Evolutionary conservation across 169 alveolate species (phyloP).

Genomic region (Plasmodium yoelii): DNA sequence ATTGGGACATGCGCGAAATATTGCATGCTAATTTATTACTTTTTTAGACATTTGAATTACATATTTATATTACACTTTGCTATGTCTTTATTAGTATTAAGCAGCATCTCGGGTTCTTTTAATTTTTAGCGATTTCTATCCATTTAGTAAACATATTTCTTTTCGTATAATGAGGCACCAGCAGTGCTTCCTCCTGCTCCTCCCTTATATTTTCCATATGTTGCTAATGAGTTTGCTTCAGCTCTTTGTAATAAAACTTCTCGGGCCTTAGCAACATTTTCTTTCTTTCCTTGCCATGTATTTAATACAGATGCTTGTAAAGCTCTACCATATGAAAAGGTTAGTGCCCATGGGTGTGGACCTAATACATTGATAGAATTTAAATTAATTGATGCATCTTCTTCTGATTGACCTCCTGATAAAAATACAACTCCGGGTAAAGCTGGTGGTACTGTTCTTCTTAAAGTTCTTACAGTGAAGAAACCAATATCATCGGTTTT

Average conservation of each 20-base stretch:
- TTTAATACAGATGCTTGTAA: conserved; percentile 95
- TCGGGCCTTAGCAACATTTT: conserved; percentile 96
- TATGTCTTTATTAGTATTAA: too few species aligned
- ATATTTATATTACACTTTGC: not conserved
- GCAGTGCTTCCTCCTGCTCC: conserved; percentile 84
- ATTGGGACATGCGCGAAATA: too few species aligned
- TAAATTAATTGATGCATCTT: conserved; percentile 96
- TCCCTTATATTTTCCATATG: conserved; percentile 77
- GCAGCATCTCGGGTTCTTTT: too few species aligned
- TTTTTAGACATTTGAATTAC: not conserved
- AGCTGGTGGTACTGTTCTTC: conserved; percentile 97
- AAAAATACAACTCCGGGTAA: conserved; percentile 97
- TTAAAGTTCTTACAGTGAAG: conserved; percentile 94
- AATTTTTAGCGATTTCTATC: not conserved
- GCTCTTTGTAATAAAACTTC: conserved; percentile 95
- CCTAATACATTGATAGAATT: conserved; percentile 95
- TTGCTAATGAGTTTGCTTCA: conserved; percentile 97
- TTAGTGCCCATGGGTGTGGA: conserved; percentile 95
- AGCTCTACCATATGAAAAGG: conserved; percentile 99
- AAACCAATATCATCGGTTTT: conserved; percentile 95
- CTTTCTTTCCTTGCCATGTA: conserved; percentile 97
- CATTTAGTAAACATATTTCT: conserved; percentile 81
- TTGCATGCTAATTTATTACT: too few species aligned
- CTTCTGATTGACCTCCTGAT: conserved; percentile 99
- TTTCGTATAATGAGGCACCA: conserved; percentile 81